A percentile compares a stretch with the other conserved stretches of the same genome.
These are phyloP conservation scores for Penicillium palitans DNA, from an alignment of 2,329 filamentous ascomycete species.

Conservation along the genomic window DNA sequence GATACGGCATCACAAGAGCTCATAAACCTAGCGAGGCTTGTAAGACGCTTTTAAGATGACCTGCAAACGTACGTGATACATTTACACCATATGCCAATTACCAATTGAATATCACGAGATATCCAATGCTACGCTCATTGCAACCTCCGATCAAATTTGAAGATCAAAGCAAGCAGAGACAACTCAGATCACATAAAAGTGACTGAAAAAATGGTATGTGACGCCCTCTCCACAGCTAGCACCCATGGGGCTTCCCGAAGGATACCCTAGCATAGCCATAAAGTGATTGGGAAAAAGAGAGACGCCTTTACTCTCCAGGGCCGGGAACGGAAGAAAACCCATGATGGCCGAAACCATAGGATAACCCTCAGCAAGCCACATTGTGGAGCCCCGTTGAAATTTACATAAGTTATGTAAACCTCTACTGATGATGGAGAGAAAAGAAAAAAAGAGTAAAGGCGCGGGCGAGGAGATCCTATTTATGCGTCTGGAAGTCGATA, in stretches of 20 bases:
- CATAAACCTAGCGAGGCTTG: not conserved
- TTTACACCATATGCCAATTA: not conserved
- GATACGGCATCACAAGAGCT: not conserved
- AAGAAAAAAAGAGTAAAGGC: conserved; percentile 37
- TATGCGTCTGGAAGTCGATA: conserved; percentile 25
- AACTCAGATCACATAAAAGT: conserved; percentile 1
- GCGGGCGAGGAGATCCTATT: conserved; percentile 23
- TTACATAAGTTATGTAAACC: conserved; percentile 54
- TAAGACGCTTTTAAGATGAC: not conserved
- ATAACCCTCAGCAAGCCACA: conserved; percentile 54
- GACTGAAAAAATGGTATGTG: conserved; percentile 35
- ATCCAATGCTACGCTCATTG: not conserved
- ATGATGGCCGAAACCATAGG: conserved; percentile 44
- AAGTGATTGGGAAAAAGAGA: conserved; percentile 47
- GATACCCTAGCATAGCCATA: conserved; percentile 49
- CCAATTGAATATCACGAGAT: not conserved
- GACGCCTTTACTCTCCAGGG: conserved; percentile 46
- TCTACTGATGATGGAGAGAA: conserved; percentile 53
- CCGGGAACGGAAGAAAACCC: conserved; percentile 54
- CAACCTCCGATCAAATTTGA: not conserved
- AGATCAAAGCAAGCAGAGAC: not conserved
- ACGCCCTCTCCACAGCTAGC: conserved; percentile 51
- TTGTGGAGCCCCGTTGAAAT: conserved; percentile 49
- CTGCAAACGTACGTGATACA: too few relatives aligned
- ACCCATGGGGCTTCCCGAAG: conserved; percentile 43